A percentile compares a stretch with the other conserved stretches of the same genome.
phyloP scores from a whole-genome alignment of 352 stramenopile genomes.

The Pythium pyrilobum region DNA sequence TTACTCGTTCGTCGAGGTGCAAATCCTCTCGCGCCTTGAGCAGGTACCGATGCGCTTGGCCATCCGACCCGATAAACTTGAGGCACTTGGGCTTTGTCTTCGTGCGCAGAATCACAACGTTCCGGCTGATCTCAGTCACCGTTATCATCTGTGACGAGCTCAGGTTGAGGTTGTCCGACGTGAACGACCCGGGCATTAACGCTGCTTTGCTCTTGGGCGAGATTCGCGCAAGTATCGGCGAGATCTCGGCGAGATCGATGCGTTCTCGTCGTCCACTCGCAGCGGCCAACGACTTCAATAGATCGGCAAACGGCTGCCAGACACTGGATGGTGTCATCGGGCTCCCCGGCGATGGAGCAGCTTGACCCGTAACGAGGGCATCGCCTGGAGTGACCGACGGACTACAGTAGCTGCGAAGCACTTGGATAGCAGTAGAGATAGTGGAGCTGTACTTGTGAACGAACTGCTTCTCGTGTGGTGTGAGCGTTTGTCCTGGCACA shows the following conservation, averaged over 20 bases:
- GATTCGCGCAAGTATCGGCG: constrained; percentile 46
- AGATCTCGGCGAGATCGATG: constrained; percentile 67
- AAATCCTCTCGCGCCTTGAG: constrained; percentile 87
- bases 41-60: constrained; percentile 68
- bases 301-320: constrained; percentile 73
- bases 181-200: constrained; percentile 50
- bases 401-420: constrained; percentile 43
- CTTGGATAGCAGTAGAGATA: constrained; percentile 41
- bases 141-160: constrained; percentile 1
- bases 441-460: constrained; percentile 47
- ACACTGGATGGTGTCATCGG: constrained; percentile 16
- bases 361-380: not conserved
- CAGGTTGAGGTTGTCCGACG: not conserved
- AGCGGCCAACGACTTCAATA: constrained; percentile 55
- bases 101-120: constrained; percentile 60
- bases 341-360: not conserved
- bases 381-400: no score
- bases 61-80: constrained; percentile 71
- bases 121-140: constrained; percentile 14
- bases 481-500: constrained; percentile 22
- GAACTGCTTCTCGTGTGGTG: constrained; percentile 73
- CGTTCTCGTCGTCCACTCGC: constrained; percentile 38
- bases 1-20: constrained; percentile 86
- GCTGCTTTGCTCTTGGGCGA: constrained; percentile 30
- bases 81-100: constrained; percentile 88